Evolutionary conservation across 768 basidiomycete genomes (phyloP).

Genomic region (Tylopilus sp.): DNA sequence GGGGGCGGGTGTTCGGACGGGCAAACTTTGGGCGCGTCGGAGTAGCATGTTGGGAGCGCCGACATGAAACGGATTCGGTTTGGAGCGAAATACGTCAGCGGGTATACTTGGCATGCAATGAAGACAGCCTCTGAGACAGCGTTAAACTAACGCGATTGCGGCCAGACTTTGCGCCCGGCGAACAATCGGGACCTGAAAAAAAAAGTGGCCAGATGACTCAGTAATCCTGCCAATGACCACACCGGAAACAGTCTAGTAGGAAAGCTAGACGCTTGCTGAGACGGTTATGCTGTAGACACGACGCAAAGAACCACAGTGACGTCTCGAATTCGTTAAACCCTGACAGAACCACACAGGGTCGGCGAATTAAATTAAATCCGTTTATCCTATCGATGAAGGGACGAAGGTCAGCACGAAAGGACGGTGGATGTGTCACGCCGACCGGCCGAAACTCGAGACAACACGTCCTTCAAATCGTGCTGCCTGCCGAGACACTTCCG

Average conservation of each 20-base stretch:
- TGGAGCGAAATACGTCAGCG: slow-evolving; percentile 18
- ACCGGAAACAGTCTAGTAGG: not conserved
- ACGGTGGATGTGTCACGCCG: slow-evolving; percentile 7
- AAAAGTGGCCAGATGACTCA: slow-evolving; percentile 9
- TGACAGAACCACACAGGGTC: slow-evolving; percentile 11
- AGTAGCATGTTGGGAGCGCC: slow-evolving; percentile 22
- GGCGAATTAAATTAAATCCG: slow-evolving; percentile 16
- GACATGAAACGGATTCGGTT: slow-evolving; percentile 19
- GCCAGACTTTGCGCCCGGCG: slow-evolving; percentile 5
- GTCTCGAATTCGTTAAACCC: slow-evolving; percentile 1
- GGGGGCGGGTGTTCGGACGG: slow-evolving; percentile 9
- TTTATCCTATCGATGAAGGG: slow-evolving; percentile 4
- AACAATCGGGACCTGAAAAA: slow-evolving; percentile 14
- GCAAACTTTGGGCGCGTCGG: slow-evolving; percentile 21
- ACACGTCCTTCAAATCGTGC: not conserved
- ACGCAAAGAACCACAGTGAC: slow-evolving; percentile 2
- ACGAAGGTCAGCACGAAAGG: not conserved
- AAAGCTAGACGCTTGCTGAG: not conserved
- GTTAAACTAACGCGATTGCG: slow-evolving; percentile 7
- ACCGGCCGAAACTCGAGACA: slow-evolving; percentile 5
- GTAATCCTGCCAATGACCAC: not conserved
- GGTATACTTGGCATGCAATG: slow-evolving; percentile 3
- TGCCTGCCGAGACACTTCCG: not conserved
- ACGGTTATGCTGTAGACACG: not conserved
- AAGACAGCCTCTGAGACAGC: slow-evolving; percentile 1